Base-by-base conservation (phyloP, 768 basidiomycete genomes). In the Dictyophora rubrovolvata region DNA sequence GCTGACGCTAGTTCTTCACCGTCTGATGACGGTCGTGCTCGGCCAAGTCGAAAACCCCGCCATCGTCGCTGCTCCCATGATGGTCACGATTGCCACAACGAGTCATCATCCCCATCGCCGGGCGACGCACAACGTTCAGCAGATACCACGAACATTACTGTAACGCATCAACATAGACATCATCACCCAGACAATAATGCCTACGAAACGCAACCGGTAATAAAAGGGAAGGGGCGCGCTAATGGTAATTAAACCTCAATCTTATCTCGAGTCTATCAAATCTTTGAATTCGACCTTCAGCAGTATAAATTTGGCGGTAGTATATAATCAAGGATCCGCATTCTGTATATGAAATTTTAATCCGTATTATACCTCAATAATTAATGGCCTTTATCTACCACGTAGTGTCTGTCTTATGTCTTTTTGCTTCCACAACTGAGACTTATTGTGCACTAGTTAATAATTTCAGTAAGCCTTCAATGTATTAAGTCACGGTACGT, bases 161-260 rank as follows among this genome's bases (percentile, higher is more conserved):
- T 66, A 11, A 65, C 68, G 12, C 67, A 69, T 21, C 63, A 69
- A 55, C 53, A 68, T 17, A 60, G 64, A 6, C 57, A 62, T 12
- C 66, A 65, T 54, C 59, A 51, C 1, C 63, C 61, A 17, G 69
- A 72, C 33, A 60, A 35, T 22, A 75, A 75, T 61, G 69, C 70
- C 21, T 75, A 75, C 61, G 74, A 75, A 64, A 59, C 65, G n/a
- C 54, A 60, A 54, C 69, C 73, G 17, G 53, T 61, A 42, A 65
- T 59, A 55, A 69, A 66, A 54, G 65, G 64, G 48, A 64, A 63
- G 23, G 49, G 48, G 21, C 57, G 16, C 8, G 34, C 36, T 47
- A 18, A 35, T 20, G 36, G 57, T 59, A 46, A 59, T 9, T 42
- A 42, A n/a, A n/a, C 10, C 42, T 42, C 42, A 12, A 42, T 42